Evolutionary conservation across 75 land plant species (phyloP).

Genomic region (Isoetes taiwanensis): DNA sequence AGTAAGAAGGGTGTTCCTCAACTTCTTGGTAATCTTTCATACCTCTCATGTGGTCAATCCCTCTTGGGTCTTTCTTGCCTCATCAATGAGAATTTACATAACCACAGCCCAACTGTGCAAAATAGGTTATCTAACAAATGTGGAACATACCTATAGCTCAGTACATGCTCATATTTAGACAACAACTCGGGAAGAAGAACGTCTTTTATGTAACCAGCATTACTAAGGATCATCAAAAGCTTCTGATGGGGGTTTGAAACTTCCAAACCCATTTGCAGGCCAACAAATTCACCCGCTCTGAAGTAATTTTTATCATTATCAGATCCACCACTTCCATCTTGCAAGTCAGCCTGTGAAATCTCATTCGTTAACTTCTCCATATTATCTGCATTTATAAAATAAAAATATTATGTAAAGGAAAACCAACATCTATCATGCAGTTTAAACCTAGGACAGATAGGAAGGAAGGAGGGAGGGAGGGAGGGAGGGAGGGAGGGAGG

Average conservation of each 20-base stretch:
- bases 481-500: not conserved
- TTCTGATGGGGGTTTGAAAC: slow-evolving; percentile 52
- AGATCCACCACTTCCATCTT: slow-evolving; percentile 23
- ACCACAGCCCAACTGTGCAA: no score
- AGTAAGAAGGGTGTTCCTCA: no score
- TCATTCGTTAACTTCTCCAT: slow-evolving; percentile 50
- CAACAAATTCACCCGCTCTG: slow-evolving; percentile 25
- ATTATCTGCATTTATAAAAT: slow-evolving; percentile 40
- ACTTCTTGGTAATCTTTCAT: no score
- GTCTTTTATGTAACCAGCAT: slow-evolving; percentile 81
- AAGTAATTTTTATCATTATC: slow-evolving; percentile 36
- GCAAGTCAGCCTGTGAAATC: slow-evolving; percentile 27
- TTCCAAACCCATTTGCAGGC: slow-evolving; percentile 40
- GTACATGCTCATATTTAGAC: slow-evolving; percentile 59
- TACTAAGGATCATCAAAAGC: slow-evolving; percentile 77
- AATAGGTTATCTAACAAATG: no score
- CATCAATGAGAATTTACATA: no score
- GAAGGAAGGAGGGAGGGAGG: not conserved
- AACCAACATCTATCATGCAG: not conserved
- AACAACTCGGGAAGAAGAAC: slow-evolving; percentile 53
- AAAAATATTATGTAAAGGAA: not conserved
- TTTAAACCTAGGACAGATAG: not conserved
- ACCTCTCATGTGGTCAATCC: no score
- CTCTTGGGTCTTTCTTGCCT: no score
- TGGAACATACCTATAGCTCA: no score